Base-by-base conservation (phyloP, 805 yeast genomes). In the Sugiyamaella mastotermitis region DNA sequence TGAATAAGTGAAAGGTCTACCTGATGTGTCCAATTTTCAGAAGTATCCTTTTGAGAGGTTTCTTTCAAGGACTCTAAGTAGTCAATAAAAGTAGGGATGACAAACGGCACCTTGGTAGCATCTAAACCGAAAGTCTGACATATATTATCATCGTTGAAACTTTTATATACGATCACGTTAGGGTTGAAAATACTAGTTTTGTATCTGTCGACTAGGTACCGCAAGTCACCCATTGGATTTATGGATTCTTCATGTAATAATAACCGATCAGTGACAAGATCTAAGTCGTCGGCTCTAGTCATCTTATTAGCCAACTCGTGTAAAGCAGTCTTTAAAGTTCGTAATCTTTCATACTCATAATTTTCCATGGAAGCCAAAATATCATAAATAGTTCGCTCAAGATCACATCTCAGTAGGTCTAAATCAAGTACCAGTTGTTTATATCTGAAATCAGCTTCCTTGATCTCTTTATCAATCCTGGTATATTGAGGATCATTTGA, bases 61-160 rank as follows among this genome's bases (percentile, higher is more conserved):
- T 39, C 40, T 17, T 35, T 31, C 37, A 36, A 33, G 6, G n/a
- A 10, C 5, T 36, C 41, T 9, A 77, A 59, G 54, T 77, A 76
- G 11, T 75, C 71, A 27, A 84, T 58, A 16, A 80, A 70, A 1
- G 77, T 59, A 17, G 80, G 76, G 0, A 83, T 62, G 11, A 83
- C 60, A 18, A 76, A 50, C 1, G 87, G 86, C 3, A 82, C 87
- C 3, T 72, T 70, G 26, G 70, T 73, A 24, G 85, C 59, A 42
- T 78, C 87, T 29, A 82, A 83, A 8, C 95, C 95, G 64, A 84
- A 85, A 5, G 82, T 78, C 60, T 84, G 92, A 28, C 75, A 65
- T 26, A 53, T 51, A 6, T 30, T 30, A 39, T 72, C 71, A 45
- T 74, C 72, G 53, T 79, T 80, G 57, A 81, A 84, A 51, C 79